Percentiles rank a stretch among this genome's conserved stretches.
These are phyloP conservation scores for Bonia amplexicaulis DNA, from an alignment of 176 grass and related monocot species.

Conservation along the genomic window DNA sequence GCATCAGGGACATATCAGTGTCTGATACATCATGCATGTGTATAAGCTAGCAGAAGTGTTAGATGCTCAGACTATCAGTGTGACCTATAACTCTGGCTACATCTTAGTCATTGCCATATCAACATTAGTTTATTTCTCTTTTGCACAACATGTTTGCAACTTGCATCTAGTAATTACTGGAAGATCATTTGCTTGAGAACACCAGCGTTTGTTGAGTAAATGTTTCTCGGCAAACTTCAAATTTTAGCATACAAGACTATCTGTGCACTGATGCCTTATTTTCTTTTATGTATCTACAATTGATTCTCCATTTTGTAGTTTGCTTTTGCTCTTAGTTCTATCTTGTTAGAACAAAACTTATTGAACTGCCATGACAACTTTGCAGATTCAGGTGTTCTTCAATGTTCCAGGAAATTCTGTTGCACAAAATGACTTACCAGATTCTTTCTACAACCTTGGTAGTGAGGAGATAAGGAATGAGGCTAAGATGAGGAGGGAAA, in stretches of 20 bases:
- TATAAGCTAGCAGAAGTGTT: neutral
- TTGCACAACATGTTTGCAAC: neutral
- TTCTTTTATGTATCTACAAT: neutral
- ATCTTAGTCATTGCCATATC: neutral
- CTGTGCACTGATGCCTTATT: neutral
- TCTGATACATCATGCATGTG: neutral
- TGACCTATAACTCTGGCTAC: neutral
- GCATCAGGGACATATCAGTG: neutral
- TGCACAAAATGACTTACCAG: slow-evolving; percentile 62
- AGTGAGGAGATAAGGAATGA: slow-evolving; percentile 64
- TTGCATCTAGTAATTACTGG: slow-evolving; percentile 3
- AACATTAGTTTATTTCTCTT: neutral
- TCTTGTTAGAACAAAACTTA: neutral
- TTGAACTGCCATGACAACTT: slow-evolving; percentile 20
- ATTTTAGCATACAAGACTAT: neutral
- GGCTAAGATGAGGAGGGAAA: slow-evolving; percentile 78
- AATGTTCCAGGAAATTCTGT: slow-evolving; percentile 55
- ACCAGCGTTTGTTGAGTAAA: neutral
- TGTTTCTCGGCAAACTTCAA: neutral
- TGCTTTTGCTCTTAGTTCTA: neutral
- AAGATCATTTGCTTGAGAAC: neutral
- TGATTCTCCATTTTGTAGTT: slow-evolving; percentile 2
- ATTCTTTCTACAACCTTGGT: slow-evolving; percentile 76
- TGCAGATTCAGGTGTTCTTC: slow-evolving; percentile 71
- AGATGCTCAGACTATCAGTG: neutral